A percentile compares a stretch with the other conserved stretches of the same genome.
phyloP scores from a whole-genome alignment of 1,284 basidiomycete genomes.

The Violaceomyces palustris region DNA sequence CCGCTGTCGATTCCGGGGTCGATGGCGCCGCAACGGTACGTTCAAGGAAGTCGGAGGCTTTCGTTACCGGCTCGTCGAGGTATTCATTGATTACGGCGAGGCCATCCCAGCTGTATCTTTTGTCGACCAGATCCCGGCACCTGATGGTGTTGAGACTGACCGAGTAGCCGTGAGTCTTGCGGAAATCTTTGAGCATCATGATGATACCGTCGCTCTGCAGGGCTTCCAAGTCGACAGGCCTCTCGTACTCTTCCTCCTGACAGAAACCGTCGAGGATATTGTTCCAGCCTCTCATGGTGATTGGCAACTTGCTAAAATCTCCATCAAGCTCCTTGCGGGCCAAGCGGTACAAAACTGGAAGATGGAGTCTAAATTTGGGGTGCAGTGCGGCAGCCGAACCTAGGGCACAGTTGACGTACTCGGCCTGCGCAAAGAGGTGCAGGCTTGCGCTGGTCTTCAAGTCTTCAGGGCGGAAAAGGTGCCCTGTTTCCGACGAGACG shows the following conservation, averaged over 20 bases:
- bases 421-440: slow-evolving; percentile 18
- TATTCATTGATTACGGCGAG: no score
- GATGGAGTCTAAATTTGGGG: slow-evolving; percentile 12
- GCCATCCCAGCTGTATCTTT: no score
- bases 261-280: slow-evolving; percentile 26
- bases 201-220: slow-evolving; percentile 22
- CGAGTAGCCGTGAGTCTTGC: slow-evolving; percentile 18
- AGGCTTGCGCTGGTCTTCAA: not conserved
- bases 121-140: no score
- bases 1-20: no score
- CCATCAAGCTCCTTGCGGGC: slow-evolving; percentile 4
- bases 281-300: slow-evolving; percentile 14
- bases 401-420: slow-evolving; percentile 20
- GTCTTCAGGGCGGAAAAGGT: slow-evolving; percentile 9
- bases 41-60: no score
- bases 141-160: no score
- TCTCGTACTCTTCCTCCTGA: slow-evolving; percentile 22
- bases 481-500: not conserved
- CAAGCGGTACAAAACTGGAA: slow-evolving; percentile 17
- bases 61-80: no score
- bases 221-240: slow-evolving; percentile 18
- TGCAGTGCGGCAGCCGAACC: slow-evolving; percentile 17
- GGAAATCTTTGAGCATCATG: slow-evolving; percentile 14
- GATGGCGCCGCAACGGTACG: no score
- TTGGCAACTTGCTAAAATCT: slow-evolving; percentile 5